A percentile compares a stretch with the other conserved stretches of the same genome.
Conservation (phyloP, 2,329 filamentous ascomycete species). For the Elsinoe australis region DNA sequence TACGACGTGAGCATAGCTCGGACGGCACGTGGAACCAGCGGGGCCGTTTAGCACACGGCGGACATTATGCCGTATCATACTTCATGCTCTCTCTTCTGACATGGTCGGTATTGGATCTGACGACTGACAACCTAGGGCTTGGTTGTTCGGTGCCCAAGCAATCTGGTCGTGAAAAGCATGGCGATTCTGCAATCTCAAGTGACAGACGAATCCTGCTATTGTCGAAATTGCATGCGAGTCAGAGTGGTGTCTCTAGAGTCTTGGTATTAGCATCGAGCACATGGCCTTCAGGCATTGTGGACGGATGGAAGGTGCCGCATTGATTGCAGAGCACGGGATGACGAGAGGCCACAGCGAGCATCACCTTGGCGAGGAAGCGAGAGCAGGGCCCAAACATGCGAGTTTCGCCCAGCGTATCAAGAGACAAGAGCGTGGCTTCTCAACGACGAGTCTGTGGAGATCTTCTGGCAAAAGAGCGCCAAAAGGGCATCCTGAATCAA, state of each 20-base stretch:
- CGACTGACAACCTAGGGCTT: not conserved
- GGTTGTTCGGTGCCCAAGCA: not conserved
- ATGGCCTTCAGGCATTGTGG: conserved; percentile 2
- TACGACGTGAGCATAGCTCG: too few species aligned
- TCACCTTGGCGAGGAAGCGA: not conserved
- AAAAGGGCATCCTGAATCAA: too few species aligned
- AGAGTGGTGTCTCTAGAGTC: not conserved
- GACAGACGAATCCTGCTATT: too few species aligned
- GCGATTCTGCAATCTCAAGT: too few species aligned
- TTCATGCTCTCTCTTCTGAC: not conserved
- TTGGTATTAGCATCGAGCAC: conserved; percentile 7
- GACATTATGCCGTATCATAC: not conserved
- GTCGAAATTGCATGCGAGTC: conserved; percentile 8
- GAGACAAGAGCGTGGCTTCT: too few species aligned
- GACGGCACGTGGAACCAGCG: not conserved
- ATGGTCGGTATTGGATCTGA: not conserved
- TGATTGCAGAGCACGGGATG: not conserved
- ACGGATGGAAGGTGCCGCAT: conserved; percentile 7
- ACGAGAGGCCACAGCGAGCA: conserved; percentile 1
- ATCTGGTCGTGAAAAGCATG: too few species aligned
- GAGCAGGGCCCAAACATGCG: conserved; percentile 1
- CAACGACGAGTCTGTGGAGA: too few species aligned
- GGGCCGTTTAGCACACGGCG: not conserved
- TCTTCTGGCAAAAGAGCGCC: too few species aligned
- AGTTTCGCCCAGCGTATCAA: conserved; percentile 2